Percentiles rank a stretch among this genome's conserved stretches.
Conservation (phyloP, 2,329 filamentous ascomycete species). For the Botrytis fragariae region DNA sequence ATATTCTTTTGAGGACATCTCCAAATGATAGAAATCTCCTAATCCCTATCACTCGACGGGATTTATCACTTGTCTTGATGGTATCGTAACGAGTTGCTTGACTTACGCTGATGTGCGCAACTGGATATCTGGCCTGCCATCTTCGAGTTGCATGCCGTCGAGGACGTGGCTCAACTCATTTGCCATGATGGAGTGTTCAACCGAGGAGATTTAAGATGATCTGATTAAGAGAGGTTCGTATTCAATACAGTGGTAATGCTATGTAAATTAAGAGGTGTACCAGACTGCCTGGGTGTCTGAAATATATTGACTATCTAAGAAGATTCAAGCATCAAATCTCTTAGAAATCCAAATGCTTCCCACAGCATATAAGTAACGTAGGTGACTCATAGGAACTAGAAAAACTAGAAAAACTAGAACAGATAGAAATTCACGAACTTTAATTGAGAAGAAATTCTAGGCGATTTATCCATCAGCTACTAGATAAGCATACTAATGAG, state of each 20-base stretch:
- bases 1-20: not conserved
- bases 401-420: too few relatives aligned
- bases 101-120: constrained; percentile 17
- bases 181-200: not conserved
- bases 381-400: not conserved
- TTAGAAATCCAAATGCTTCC: not conserved
- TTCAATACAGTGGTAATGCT: not conserved
- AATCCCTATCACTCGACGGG: not conserved
- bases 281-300: not conserved
- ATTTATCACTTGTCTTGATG: not conserved
- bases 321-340: not conserved
- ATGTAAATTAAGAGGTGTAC: not conserved
- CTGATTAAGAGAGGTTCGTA: not conserved
- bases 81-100: not conserved
- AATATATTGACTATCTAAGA: not conserved
- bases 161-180: not conserved
- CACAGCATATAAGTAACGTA: not conserved
- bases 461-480: not conserved
- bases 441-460: not conserved
- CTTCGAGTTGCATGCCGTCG: not conserved
- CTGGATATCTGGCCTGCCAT: constrained; percentile 9
- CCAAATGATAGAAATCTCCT: not conserved
- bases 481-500: not conserved
- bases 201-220: not conserved
- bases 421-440: too few relatives aligned